Evolutionary conservation across 2,329 filamentous ascomycete species (phyloP), one percentile per base, ranked within the genome.

Genomic region (Colletotrichum australisinense): DNA sequence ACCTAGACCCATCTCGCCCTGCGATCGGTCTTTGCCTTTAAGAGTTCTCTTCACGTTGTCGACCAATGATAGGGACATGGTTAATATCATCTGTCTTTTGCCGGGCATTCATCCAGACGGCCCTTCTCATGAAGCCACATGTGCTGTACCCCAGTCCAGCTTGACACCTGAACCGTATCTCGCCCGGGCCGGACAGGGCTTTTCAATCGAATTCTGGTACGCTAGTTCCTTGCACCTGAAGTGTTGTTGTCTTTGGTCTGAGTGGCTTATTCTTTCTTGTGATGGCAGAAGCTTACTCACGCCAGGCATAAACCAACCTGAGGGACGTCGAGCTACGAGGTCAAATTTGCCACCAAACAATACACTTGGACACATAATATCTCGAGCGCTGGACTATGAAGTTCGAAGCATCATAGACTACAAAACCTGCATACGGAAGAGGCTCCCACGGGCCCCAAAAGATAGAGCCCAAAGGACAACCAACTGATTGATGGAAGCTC

Each of bases 71-170:
- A 5, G 76, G 75, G 75, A 67, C 73, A 55, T 68, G 78, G 78
- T 71, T 79, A 76, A 80, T 78, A 75, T 26, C 32, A 62, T 16
- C 49, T 58, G 55, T 66, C 74, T 80, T 80, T 78, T 79, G n/a
- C 77, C 78, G 75, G 69, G 66, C 58, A 12, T 28, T 76, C 63
- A 75, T 56, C 75, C 77, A 75, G 74, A 74, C 70, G 70, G 70
- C 55, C 74, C 76, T 75, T 75, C 56, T 75, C 46, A 3, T 77
- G 72, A 79, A 75, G 63, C 63, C 63, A 72, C 69, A 68, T 74
- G 71, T 24, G 38, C 28, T 55, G 42, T 19, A 30, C 38, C 67
- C 38, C 22, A 32, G 55, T 53, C 35, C 60, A 64, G 59, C 53
- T 63, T 60, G 30, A 46, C 59, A 49, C 32, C 28, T 59, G 26